Evolutionary conservation across 306 rosid genomes (phyloP), one percentile per base, ranked within the genome.

Genomic region (Cucumis hystrix): DNA sequence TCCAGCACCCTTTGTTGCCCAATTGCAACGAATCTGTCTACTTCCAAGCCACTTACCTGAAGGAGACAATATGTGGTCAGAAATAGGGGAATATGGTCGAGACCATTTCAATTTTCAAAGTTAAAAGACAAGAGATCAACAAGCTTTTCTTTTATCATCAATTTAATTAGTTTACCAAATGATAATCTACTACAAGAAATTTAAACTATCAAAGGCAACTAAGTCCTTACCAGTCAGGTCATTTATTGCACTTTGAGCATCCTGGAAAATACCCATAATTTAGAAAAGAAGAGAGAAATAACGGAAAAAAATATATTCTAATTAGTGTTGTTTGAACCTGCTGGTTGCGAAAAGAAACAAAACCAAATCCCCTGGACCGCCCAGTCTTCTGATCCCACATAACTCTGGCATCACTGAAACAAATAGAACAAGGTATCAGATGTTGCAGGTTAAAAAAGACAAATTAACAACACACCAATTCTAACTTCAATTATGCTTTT

Each of bases 381-480:
- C 98, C 98, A 51, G 98, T 92, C 81, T 95, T 95, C 81, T 92
- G 98, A 87, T 95, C 98, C 98, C 98, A 95, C 98, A 95, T 95
- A 79, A 95, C 98, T 85, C 97, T 89, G 72, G 98, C 98, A 87
- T 95, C 98, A 33, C 98, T 95, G 83, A 79, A 71, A 83, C 74
- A 77, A 87, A 76, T 23, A 77, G 77, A 76, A 59, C 12, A 78
- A 52, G 51, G 45, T 68, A 76, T 35, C 57, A 72, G 8, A 45
- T 60, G 45, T 51, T 30, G 77, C 9, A 51, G 14, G 21, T 30
- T 17, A 37, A 39, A 10, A 37, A 25, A 5, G 40, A 33, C 15
- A 72, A 72, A 15, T 0, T 72, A 72, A 25, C 10, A 72, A 65
- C 72, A 65, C 4, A 37, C 25, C 9, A 17, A 37, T 65, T n/a